Base-by-base conservation (phyloP, 192 early-diverging fungal species). In the Mortierella antarctica region DNA sequence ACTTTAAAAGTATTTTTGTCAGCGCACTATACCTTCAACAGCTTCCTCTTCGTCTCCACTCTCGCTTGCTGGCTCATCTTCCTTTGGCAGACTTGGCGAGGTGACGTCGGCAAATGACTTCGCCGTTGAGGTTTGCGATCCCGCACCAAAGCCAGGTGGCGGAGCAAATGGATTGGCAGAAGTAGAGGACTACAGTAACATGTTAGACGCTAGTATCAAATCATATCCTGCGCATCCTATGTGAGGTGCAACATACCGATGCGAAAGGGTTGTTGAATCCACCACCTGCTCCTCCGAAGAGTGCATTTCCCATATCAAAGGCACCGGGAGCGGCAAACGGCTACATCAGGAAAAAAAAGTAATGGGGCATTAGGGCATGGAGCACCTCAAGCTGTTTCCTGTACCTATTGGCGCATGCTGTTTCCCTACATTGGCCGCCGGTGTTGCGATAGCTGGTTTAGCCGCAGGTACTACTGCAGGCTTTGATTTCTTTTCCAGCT, bases 401-500 rank as follows among this genome's bases (percentile, higher is more conserved):
- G 9, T 64, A 11, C 21, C 12, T 42, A 15, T 8, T 15, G 17
- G 57, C n/a, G 31, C 3, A 31, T 31, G 31, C 31, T 59, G 5
- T 23, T 41, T 58, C 40, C 62, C 52, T 65, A 71, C 81, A 58
- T 83, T 83, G 5, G 49, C 55, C 14, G 48, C 56, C 49, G 50
- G n/a, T 45, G 46, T 23, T 31, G 42, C 40, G 54, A 31, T 21
- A 40, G 44, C 57, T 62, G 39, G 31, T 48, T 57, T n/a, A 49
- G 39, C 49, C 21, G 48, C 44, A 10, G 46, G 18, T 18, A 58
- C 54, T 62, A 23, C n/a, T 48, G 52, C 52, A 62, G 69, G 62
- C 55, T 81, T 72, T 57, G 75, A 62, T 51, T 86, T 86, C 65
- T 84, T 78, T 20, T 86, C 71, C 48, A 89, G 69, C 56, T 85